Evolutionary conservation across 2,329 filamentous ascomycete species (phyloP).

Genomic region (Atkinsonella texensis): DNA sequence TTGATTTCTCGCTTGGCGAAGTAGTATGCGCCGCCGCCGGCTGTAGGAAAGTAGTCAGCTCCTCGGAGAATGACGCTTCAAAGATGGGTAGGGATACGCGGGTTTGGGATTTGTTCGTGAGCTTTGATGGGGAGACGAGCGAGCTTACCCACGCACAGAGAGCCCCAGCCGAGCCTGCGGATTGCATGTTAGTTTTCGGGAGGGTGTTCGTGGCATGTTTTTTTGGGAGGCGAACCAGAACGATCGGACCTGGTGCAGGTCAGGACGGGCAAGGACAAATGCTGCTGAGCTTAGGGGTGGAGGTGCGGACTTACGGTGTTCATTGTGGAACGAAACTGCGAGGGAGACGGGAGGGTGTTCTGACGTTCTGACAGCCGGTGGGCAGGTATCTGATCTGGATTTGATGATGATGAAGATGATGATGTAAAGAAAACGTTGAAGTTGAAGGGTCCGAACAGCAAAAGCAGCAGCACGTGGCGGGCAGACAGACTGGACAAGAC

Average conservation of each 20-base stretch:
- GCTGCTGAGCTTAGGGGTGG: neutral
- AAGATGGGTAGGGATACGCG: neutral
- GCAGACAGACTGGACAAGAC: too few species aligned
- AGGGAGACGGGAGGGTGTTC: neutral
- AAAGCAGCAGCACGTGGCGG: too few species aligned
- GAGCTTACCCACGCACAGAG: slow-evolving; percentile 65
- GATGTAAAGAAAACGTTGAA: neutral
- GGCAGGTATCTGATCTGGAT: too few species aligned
- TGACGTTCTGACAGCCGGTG: neutral
- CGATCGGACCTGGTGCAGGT: slow-evolving; percentile 40
- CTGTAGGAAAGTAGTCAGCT: slow-evolving; percentile 27
- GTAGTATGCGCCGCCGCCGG: slow-evolving; percentile 85
- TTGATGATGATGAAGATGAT: too few species aligned
- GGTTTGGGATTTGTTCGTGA: too few species aligned
- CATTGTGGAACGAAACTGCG: slow-evolving; percentile 23
- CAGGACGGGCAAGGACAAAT: neutral
- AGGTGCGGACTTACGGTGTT: slow-evolving; percentile 36
- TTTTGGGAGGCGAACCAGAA: slow-evolving; percentile 43
- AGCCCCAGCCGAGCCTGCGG: slow-evolving; percentile 84
- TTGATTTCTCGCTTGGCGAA: slow-evolving; percentile 95
- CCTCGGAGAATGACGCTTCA: too few species aligned
- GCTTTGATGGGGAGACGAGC: neutral
- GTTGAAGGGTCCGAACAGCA: too few species aligned
- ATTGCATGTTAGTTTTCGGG: slow-evolving; percentile 2
- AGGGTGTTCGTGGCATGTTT: neutral